phyloP scores from a whole-genome alignment of 805 yeast genomes.

The Cyberlindnera japonica region DNA sequence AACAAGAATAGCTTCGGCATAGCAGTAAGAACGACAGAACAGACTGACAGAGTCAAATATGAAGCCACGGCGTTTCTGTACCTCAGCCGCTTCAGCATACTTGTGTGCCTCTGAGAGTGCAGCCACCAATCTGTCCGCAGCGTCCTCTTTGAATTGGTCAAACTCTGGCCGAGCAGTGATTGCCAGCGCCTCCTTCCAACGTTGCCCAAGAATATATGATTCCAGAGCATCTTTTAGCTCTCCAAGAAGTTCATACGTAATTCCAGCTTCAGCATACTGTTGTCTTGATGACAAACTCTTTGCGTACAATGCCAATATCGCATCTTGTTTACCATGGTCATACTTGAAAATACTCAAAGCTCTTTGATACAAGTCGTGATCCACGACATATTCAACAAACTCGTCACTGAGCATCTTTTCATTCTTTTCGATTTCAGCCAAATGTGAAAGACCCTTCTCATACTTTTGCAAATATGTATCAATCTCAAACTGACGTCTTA shows the following conservation, averaged over 20 bases:
- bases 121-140: constrained; percentile 58
- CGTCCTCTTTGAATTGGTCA: constrained; percentile 37
- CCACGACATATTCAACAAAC: constrained; percentile 61
- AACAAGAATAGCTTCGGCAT: constrained; percentile 70
- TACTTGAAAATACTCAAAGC: constrained; percentile 65
- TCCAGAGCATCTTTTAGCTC: constrained; percentile 60
- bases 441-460: constrained; percentile 64
- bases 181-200: constrained; percentile 82
- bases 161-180: constrained; percentile 44
- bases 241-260: constrained; percentile 68
- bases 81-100: constrained; percentile 76
- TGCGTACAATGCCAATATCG: constrained; percentile 61
- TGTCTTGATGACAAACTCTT: constrained; percentile 51
- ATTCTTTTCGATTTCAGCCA: constrained; percentile 44
- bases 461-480: constrained; percentile 72
- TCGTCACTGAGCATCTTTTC: constrained; percentile 44
- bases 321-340: constrained; percentile 49
- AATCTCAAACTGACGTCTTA: constrained; percentile 69
- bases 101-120: constrained; percentile 63
- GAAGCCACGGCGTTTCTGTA: constrained; percentile 62
- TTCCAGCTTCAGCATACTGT: constrained; percentile 69
- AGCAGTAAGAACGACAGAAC: constrained; percentile 72
- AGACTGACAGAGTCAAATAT: constrained; percentile 58
- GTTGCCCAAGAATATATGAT: constrained; percentile 62
- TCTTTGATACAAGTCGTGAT: constrained; percentile 63